These are phyloP conservation scores for Inga oerstediana DNA, from an alignment of 306 rosid species.

Conservation along the genomic window DNA sequence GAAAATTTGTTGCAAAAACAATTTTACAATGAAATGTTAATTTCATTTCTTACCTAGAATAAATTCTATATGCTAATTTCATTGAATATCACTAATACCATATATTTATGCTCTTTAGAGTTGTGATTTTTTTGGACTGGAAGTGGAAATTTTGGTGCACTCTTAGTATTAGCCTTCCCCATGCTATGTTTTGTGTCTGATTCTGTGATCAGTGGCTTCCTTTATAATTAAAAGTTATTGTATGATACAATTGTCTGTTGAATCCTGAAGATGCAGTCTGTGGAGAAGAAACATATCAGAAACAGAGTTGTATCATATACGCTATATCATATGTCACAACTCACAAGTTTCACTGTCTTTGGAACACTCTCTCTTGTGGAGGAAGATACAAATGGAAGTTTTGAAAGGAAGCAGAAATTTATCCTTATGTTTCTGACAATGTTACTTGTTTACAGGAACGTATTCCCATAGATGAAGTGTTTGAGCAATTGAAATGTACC, in stretches of 20 bases:
- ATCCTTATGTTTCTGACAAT: slow-evolving; percentile 12
- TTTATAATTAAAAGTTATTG: background rate
- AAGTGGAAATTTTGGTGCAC: background rate
- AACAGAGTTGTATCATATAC: background rate
- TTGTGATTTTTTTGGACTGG: background rate
- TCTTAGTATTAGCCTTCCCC: background rate
- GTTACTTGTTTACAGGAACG: slow-evolving; percentile 65
- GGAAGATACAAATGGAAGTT: background rate
- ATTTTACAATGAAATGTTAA: background rate
- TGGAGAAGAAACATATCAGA: background rate
- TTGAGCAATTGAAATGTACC: slow-evolving; percentile 85
- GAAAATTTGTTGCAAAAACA: background rate
- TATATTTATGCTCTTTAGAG: background rate
- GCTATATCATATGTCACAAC: background rate
- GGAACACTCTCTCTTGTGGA: background rate
- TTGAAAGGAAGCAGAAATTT: background rate
- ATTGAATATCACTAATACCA: background rate
- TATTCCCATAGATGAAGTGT: slow-evolving; percentile 94
- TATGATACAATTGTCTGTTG: background rate
- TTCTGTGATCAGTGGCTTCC: background rate
- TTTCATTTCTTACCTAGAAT: background rate
- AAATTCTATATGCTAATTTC: background rate
- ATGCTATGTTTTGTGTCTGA: background rate
- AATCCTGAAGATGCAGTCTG: background rate
- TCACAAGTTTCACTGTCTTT: background rate